Evolutionary conservation across 345 rosid species (phyloP).

Genomic region (Cardamine chenopodiifolia): DNA sequence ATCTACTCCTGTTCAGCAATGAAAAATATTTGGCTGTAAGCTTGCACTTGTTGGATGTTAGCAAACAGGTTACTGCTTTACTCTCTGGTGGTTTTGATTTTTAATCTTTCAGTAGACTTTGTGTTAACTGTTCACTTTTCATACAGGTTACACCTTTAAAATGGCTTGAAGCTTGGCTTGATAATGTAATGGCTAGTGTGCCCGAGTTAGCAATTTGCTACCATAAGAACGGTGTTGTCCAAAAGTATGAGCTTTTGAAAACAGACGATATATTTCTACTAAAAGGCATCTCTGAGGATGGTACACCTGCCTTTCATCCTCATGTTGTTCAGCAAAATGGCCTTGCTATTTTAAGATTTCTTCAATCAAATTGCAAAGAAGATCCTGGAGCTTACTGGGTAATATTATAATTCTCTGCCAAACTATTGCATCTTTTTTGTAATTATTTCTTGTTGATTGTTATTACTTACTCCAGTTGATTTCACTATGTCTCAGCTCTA

Average conservation of each 20-base stretch:
- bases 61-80: constrained; percentile 62
- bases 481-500: constrained; percentile 61
- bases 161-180: constrained; percentile 99
- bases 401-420: constrained; percentile 25
- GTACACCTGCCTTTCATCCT: constrained; percentile 94
- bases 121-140: constrained; percentile 2
- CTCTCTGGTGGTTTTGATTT: constrained; percentile 20
- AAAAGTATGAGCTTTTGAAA: constrained; percentile 92
- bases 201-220: constrained; percentile 98
- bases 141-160: constrained; percentile 81
- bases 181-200: constrained; percentile 96
- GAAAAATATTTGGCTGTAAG: constrained; percentile 93
- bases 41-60: constrained; percentile 88
- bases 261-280: constrained; percentile 87
- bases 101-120: constrained; percentile 1
- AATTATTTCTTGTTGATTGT: background rate
- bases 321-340: constrained; percentile 96
- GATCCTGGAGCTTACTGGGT: constrained; percentile 99
- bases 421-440: background rate
- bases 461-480: constrained; percentile 13
- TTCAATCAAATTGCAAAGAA: constrained; percentile 89
- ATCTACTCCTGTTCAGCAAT: constrained; percentile 89
- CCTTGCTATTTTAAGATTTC: constrained; percentile 87
- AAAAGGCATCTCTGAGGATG: constrained; percentile 92
- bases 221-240: constrained; percentile 90